A percentile compares a stretch with the other conserved stretches of the same genome.
These are phyloP conservation scores for Balakata baccata DNA, from an alignment of 345 rosid genomes.

Conservation along the genomic window DNA sequence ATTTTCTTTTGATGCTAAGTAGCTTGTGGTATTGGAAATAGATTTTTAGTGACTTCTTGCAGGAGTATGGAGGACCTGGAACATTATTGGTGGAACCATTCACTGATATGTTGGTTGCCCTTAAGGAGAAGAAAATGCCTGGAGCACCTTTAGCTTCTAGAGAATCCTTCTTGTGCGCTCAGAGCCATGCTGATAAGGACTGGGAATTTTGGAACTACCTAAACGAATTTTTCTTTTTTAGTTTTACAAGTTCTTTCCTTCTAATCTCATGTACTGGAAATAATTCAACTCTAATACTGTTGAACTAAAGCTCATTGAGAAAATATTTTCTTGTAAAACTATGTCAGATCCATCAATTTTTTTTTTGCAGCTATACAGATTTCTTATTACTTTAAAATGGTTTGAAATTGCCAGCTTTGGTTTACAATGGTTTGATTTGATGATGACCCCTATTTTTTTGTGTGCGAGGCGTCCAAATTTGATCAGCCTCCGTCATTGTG, in stretches of 20 bases:
- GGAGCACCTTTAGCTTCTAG: conserved; percentile 44
- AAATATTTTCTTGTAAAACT: conserved; percentile 12
- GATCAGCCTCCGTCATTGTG: conserved; percentile 19
- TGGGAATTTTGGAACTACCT: conserved; percentile 35
- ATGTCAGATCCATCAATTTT: conserved; percentile 22
- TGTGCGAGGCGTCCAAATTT: conserved; percentile 10
- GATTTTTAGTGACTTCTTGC: conserved; percentile 44
- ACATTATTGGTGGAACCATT: conserved; percentile 49
- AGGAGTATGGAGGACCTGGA: conserved; percentile 47
- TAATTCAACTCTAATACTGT: not conserved
- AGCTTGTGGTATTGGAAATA: conserved; percentile 22
- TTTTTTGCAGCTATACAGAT: conserved; percentile 39
- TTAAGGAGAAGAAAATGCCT: conserved; percentile 38
- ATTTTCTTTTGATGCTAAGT: conserved; percentile 3
- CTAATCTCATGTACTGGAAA: not conserved
- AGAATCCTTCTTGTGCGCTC: conserved; percentile 43
- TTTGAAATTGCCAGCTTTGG: conserved; percentile 14
- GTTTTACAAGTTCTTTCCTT: not conserved
- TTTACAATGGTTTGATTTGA: conserved; percentile 13
- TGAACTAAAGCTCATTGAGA: not conserved
- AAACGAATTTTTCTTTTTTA: conserved; percentile 14
- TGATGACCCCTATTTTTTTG: conserved; percentile 1
- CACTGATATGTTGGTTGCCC: conserved; percentile 35
- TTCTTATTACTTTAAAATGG: conserved; percentile 30
- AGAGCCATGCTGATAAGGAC: conserved; percentile 37